Base-by-base conservation (phyloP, 768 basidiomycete genomes). In the Naematelia encephala region DNA sequence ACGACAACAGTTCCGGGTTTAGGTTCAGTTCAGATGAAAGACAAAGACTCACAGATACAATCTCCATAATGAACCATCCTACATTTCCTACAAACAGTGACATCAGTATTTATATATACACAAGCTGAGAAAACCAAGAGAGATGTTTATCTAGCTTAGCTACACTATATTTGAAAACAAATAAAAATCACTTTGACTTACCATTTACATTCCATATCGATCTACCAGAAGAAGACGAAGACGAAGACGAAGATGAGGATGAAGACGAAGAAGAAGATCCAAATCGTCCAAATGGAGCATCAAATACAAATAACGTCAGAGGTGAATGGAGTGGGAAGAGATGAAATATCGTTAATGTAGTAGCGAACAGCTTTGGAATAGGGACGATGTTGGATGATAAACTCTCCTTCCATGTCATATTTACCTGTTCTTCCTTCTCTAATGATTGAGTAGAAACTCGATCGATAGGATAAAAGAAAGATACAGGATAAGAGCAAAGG, bases 201-300 rank as follows among this genome's bases (percentile, higher is more conserved):
- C 86, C 87, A 62, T 90, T 82, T 5, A 88, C 64, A 11, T 84
- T 75, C 61, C 86, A 77, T 56, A 80, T 82, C n/a, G n/a, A n/a
- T n/a, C n/a, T n/a, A n/a, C n/a, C n/a, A n/a, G n/a, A n/a, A n/a
- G n/a, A n/a, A n/a, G n/a, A n/a, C n/a, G n/a, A n/a, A 26, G 82
- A 62, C 59, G 57, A 63, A 16, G 45, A 56, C 45, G 73, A 61
- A 0, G 82, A 83, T 0, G n/a, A n/a, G n/a, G n/a, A n/a, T n/a
- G n/a, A n/a, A 26, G 82, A 62, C 59, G 57, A 63, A 16, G 45
- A 56, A 43, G 73, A 61, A 0, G 82, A 83, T 0, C 85, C 75
- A 71, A 91, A 91, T 0, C 88, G 82, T 10, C 91, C 91, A 73
- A 90, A 90, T 0, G 88, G 88, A 0, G 89, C 90, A 70, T 91